Base-by-base conservation (phyloP, 140 eudicot genomes). In the Bidens hawaiensis region DNA sequence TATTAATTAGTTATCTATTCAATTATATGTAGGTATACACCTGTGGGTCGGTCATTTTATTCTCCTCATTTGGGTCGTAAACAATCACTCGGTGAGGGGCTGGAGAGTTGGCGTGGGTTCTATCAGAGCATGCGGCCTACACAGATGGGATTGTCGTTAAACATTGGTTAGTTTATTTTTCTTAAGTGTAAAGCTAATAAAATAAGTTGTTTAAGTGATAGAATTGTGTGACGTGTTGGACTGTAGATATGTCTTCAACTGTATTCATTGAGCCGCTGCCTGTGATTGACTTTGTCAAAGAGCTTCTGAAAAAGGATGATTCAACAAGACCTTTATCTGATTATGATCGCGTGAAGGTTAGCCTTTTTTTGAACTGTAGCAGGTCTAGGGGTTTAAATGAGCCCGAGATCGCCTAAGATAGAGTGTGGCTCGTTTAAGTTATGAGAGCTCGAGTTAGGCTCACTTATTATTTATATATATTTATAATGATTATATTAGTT, bases 71-170 rank as follows among this genome's bases (percentile, higher is more conserved):
- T 93, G 15, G 96, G 99, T 17, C 72, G 83, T 28, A 79, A 82
- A 70, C 91, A 87, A 53, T 83, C 96, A 26, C 69, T 93, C 56
- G 99, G 99, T 62, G 96, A 88, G 26, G 99, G 97, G 15, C 68
- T 88, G 33, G 96, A 93, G 61, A 83, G 96, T 57, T 93, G 96
- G 99, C 95, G 96, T 64, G 99, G 99, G 60, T 93, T 93, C 62
- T 88, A 93, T 66, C 99, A 93, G 75, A 93, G 99, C 64, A 88
- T 93, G n/a, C 75, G 96, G 18, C 99, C 99, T 15, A 93, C 99
- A 22, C 99, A 93, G 69, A 93, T 88, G 99, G 99, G 99, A 12
- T 64, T 93, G 64, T 93, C 99, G 0, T 47, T 93, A 9, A 93
- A 93, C 62, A 93, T 93, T 15, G 99, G 99, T 85, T 56, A 57